Evolutionary conservation across 2,329 filamentous ascomycete genomes (phyloP), one percentile per base, ranked within the genome.

Genomic region (Fusarium domesticum): DNA sequence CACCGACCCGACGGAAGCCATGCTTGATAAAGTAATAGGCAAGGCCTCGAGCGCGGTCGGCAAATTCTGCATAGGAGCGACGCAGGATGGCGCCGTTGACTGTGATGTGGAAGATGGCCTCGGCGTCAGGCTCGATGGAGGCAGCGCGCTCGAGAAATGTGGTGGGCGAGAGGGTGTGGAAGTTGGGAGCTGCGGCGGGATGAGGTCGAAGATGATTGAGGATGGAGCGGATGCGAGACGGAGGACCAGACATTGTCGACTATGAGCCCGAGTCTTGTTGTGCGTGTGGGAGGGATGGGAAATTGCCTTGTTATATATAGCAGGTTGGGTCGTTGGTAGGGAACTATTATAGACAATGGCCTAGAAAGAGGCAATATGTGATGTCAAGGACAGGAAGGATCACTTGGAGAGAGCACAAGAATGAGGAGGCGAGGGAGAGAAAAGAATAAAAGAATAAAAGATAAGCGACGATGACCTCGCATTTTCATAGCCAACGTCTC

Each of bases 141-240:
- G 91, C 91, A 15, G 92, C 90, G 41, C 92, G 84, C 54, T 88
- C 86, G 17, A 95, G 74, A 65, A 96, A 96, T 66, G 83, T 84
- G 3, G 91, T 96, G 0, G 92, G 92, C 2, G 89, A 91, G 20
- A 97, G 80, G 14, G 85, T 81, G 67, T 92, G 87, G 59, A 87
- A 78, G 66, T 89, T 81, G 60, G 73, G 66, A 53, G 72, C 73
- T 48, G 73, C 69, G 44, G 56, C 67, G 12, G 68, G 65, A 20
- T 59, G 52, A 30, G 66, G 64, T 19, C 66, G 57, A 30, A 78
- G 69, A 56, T 80, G 80, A 45, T 70, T 72, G 28, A 76, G 67
- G 53, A 87, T 74, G 49, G 72, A 78, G 45, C 72, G 70, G 43
- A 88, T 74, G 48, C 84, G 81, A 33, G 79, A 80, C 18, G 74